phyloP scores from a whole-genome alignment of 441 rosid genomes.

The Bocquillonia castaneifolia region DNA sequence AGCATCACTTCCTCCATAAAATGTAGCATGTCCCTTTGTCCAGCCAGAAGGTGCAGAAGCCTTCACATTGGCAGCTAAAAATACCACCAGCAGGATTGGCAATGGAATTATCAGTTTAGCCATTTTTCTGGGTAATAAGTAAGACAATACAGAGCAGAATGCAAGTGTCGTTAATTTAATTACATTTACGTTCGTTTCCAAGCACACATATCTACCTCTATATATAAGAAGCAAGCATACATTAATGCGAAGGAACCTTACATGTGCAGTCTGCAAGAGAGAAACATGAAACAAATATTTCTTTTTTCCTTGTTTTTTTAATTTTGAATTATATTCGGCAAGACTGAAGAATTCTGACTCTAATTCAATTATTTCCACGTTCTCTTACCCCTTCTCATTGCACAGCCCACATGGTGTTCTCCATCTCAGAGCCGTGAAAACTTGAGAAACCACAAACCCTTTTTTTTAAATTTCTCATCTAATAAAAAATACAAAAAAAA shows the following conservation, averaged over 20 bases:
- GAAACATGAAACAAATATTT: conserved; percentile 12
- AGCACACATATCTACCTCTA: too few species aligned
- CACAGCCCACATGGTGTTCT: conserved; percentile 41
- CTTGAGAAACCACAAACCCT: conserved; percentile 26
- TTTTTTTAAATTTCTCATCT: conserved; percentile 11
- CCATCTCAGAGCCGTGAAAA: conserved; percentile 38
- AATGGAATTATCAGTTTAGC: conserved; percentile 31
- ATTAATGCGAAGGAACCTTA: conserved; percentile 33
- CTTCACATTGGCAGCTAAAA: conserved; percentile 28
- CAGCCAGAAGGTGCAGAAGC: conserved; percentile 60
- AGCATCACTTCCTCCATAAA: conserved; percentile 92
- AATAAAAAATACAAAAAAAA: too few species aligned
- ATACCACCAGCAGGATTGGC: conserved; percentile 34
- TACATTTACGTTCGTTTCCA: conserved; percentile 27
- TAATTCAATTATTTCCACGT: conserved; percentile 56
- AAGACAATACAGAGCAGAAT: conserved; percentile 2
- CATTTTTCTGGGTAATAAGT: conserved; percentile 31
- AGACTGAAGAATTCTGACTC: conserved; percentile 25
- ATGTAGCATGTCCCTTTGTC: conserved; percentile 81
- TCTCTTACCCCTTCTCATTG: conserved; percentile 27
- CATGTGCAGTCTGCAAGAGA: conserved; percentile 39
- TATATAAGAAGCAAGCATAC: conserved; percentile 21
- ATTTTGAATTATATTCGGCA: conserved; percentile 9
- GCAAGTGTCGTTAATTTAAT: neutral
- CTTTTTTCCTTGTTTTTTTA: neutral